These are phyloP conservation scores for Oxytropis ochrocephala DNA, from an alignment of 306 rosid genomes.

Conservation along the genomic window DNA sequence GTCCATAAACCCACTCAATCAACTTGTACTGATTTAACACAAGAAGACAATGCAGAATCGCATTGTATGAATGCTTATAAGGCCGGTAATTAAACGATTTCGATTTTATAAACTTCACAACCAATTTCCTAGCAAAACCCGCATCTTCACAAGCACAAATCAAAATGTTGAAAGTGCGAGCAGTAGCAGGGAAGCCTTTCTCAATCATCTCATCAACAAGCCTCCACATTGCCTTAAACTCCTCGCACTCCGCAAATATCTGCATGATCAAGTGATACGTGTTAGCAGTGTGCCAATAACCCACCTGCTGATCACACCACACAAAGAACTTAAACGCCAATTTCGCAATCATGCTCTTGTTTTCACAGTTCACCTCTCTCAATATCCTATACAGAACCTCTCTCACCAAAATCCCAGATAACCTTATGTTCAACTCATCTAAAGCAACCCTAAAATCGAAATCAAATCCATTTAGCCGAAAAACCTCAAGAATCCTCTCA, in stretches of 20 bases:
- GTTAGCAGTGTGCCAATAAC: conserved; percentile 45
- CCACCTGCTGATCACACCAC: conserved; percentile 60
- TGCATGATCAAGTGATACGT: conserved; percentile 72
- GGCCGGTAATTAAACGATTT: conserved; percentile 73
- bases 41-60: conserved; percentile 67
- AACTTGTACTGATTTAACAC: conserved; percentile 57
- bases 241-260: conserved; percentile 77
- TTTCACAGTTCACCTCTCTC: conserved; percentile 35
- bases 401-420: conserved; percentile 68
- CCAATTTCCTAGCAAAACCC: conserved; percentile 67
- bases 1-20: conserved; percentile 89
- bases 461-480: conserved; percentile 60
- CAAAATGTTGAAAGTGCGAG: conserved; percentile 61
- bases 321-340: conserved; percentile 69
- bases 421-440: conserved; percentile 45
- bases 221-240: conserved; percentile 82
- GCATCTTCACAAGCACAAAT: conserved; percentile 71
- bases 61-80: conserved; percentile 66
- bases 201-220: conserved; percentile 78
- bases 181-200: conserved; percentile 60
- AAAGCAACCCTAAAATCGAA: conserved; percentile 51
- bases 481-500: conserved; percentile 46
- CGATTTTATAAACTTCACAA: conserved; percentile 66
- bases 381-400: conserved; percentile 62
- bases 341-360: conserved; percentile 54